These are phyloP conservation scores for Backusella psychrophila DNA, from an alignment of 192 early-diverging fungal species.

Conservation along the genomic window DNA sequence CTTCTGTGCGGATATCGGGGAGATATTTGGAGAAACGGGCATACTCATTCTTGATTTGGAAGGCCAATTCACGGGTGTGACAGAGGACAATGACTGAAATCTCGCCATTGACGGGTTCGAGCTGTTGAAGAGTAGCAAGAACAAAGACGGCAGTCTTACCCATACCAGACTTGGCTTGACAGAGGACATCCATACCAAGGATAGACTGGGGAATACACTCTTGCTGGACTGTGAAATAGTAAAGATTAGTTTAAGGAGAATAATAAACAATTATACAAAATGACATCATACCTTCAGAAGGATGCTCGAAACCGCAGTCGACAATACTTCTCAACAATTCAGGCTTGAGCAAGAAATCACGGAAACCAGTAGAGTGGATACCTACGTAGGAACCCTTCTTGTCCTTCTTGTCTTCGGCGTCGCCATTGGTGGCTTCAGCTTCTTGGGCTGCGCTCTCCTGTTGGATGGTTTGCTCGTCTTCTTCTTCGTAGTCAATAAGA, in stretches of 20 bases:
- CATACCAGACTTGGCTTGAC: constrained; percentile 98
- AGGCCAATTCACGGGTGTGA: constrained; percentile 97
- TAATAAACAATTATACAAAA: background rate
- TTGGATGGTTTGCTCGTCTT: constrained; percentile 72
- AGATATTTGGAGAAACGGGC: constrained; percentile 94
- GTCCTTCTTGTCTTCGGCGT: constrained; percentile 70
- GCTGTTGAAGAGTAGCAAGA: constrained; percentile 90
- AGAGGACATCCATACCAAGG: constrained; percentile 94
- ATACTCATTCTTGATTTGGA: constrained; percentile 98
- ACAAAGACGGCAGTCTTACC: constrained; percentile 99
- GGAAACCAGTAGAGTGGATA: constrained; percentile 98
- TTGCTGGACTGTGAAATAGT: constrained; percentile 78
- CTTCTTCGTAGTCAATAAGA: constrained; percentile 97
- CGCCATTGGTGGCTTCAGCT: constrained; percentile 38
- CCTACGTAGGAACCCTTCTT: constrained; percentile 99
- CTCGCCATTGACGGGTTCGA: constrained; percentile 78
- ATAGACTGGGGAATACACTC: constrained; percentile 98
- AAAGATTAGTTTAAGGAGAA: background rate
- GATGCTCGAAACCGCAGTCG: constrained; percentile 99
- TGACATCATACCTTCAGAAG: constrained; percentile 74
- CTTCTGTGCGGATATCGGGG: constrained; percentile 88
- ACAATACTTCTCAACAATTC: constrained; percentile 93
- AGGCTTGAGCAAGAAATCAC: constrained; percentile 96
- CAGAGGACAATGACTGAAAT: constrained; percentile 91
- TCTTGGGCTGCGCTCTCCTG: constrained; percentile 47